Evolutionary conservation across 23 red algal species (phyloP).

Genomic region (Gracilaria caudata): DNA sequence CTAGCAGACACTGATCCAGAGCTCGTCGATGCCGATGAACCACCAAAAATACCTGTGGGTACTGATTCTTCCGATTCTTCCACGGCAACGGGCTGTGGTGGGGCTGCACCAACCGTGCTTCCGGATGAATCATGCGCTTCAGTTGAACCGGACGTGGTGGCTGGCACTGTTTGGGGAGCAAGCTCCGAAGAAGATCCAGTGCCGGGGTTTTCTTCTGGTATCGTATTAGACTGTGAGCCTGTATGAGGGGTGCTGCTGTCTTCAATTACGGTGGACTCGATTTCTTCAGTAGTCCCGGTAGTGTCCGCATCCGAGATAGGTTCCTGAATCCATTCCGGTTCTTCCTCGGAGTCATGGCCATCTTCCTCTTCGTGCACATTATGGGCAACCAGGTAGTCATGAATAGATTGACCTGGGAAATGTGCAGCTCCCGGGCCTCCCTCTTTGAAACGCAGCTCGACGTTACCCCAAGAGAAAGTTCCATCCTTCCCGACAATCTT

Average conservation of each 20-base stretch:
- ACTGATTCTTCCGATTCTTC: neutral
- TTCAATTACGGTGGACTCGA: neutral
- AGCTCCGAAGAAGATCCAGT: neutral
- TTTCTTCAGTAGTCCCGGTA: conserved; percentile 2
- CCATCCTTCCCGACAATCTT: conserved; percentile 27
- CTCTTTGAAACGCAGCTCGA: conserved; percentile 42
- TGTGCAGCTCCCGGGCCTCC: neutral
- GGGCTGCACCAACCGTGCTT: neutral
- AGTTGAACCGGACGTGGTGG: neutral
- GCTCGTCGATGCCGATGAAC: neutral
- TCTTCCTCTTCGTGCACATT: neutral
- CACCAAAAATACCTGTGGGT: neutral
- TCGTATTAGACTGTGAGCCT: neutral
- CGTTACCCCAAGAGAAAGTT: conserved; percentile 28
- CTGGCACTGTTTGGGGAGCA: neutral
- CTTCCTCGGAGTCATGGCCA: neutral
- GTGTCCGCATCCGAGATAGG: conserved; percentile 4
- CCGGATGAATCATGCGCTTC: conserved; percentile 1
- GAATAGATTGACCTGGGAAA: neutral
- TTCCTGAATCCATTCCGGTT: conserved; percentile 19
- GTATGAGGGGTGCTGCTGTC: neutral
- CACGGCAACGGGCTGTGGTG: neutral
- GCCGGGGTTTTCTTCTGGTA: neutral
- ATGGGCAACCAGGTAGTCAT: conserved; percentile 4
- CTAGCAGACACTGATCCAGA: neutral